Conservation (phyloP, 306 rosid genomes). For the Abrus precatorius region DNA sequence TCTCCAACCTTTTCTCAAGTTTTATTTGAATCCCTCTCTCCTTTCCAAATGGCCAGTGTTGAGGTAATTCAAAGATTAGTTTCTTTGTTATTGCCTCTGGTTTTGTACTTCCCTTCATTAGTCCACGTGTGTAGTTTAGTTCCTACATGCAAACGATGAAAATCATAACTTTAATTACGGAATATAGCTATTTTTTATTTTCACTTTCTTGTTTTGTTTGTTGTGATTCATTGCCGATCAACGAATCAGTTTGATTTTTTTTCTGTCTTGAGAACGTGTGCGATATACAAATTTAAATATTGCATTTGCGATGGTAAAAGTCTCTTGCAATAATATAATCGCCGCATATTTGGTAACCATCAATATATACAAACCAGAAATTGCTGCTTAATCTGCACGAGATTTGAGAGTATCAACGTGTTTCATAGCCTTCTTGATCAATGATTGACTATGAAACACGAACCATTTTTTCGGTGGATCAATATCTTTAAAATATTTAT, state of each 20-base stretch:
- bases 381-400: neutral
- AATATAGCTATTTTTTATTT: constrained; percentile 1
- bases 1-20: constrained; percentile 9
- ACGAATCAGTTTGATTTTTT: constrained; percentile 22
- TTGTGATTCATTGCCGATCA: constrained; percentile 28
- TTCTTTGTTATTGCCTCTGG: constrained; percentile 21
- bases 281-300: constrained; percentile 28
- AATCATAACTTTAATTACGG: neutral
- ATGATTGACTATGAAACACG: constrained; percentile 21
- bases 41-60: constrained; percentile 80
- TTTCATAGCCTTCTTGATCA: constrained; percentile 28
- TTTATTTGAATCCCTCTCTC: constrained; percentile 41
- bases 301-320: constrained; percentile 14
- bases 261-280: neutral
- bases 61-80: constrained; percentile 72
- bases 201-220: neutral
- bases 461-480: constrained; percentile 3
- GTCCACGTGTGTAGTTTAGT: constrained; percentile 17
- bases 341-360: neutral
- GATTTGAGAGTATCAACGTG: constrained; percentile 20
- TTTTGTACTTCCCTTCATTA: constrained; percentile 37
- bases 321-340: constrained; percentile 8
- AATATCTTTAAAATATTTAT: constrained; percentile 10
- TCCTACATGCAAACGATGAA: constrained; percentile 33
- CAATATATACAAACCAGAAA: neutral